Base-by-base conservation (phyloP, 805 yeast genomes). In the Sporopachydermia lactativora region DNA sequence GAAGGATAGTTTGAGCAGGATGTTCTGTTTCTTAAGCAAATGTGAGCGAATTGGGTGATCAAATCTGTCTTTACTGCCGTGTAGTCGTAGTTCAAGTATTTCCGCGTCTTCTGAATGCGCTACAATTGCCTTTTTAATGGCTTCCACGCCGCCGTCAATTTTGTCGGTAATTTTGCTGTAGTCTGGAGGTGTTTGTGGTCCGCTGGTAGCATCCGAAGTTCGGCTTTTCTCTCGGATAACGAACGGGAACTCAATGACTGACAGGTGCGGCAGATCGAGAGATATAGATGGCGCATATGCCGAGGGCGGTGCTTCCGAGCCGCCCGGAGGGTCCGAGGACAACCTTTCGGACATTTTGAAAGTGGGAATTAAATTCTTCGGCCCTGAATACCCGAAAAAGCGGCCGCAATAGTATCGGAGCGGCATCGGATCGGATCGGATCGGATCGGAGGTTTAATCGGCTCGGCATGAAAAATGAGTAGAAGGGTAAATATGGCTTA, bases 191-290 rank as follows among this genome's bases (percentile, higher is more conserved):
- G 31, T 24, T 24, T 24, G 8, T n/a, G n/a, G n/a, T n/a, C n/a
- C n/a, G n/a, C n/a, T n/a, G n/a, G n/a, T n/a, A n/a, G n/a, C n/a
- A n/a, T n/a, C 68, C 31, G 31, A 24, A 8, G 31, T 24, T 8
- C 13, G 31, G 31, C 13, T 24, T 24, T 24, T 24, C 31, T 8
- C 13, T 34, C 67, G 65, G 4, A 88, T 88, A 14, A 68, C 65
- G 19, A 85, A 59, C 0, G 96, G 96, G 44, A 81, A 67, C 52
- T 88, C 96, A 14, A 88, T 70, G 2, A 88, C 71, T 3, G 81
- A 67, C 17, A 75, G 75, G 49, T 77, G 75, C 5, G 94, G 92
- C 1, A 82, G 66, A 48, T 82, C 92, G 52, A 83, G 57, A 6
- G 81, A 24, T 24, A 24, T 24, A 8, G 31, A 8, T n/a, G 31